Evolutionary conservation across 2,329 filamentous ascomycete species (phyloP).

Genomic region (Fusarium falciforme): DNA sequence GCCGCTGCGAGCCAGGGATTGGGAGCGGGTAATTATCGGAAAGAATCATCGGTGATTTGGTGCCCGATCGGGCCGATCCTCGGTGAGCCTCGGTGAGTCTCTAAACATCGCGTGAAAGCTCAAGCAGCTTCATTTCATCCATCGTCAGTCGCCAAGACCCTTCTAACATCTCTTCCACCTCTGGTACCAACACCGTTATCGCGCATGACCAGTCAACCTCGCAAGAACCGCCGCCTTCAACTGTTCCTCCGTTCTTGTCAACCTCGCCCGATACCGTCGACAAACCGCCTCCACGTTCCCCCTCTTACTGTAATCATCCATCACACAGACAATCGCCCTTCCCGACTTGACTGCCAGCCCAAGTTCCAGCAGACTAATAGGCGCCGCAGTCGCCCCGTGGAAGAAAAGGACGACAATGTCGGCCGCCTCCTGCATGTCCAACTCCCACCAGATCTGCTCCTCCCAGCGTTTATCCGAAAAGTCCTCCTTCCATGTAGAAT

Average conservation of each 20-base stretch:
- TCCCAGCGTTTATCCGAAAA: conserved; percentile 58
- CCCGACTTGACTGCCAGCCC: conserved; percentile 60
- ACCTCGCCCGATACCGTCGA: conserved; percentile 56
- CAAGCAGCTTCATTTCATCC: not conserved
- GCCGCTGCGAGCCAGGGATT: not conserved
- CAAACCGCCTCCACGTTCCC: conserved; percentile 72
- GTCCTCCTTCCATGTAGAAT: conserved; percentile 63
- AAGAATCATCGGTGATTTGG: not conserved
- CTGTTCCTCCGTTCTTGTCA: conserved; percentile 56
- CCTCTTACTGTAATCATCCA: conserved; percentile 64
- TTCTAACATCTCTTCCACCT: not conserved
- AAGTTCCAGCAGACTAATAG: conserved; percentile 70
- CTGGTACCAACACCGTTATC: not conserved
- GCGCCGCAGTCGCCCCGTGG: conserved; percentile 61
- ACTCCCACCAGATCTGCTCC: conserved; percentile 71
- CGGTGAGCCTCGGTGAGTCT: conserved; percentile 2
- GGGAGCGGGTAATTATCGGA: conserved; percentile 15
- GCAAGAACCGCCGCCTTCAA: conserved; percentile 51
- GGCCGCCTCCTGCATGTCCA: conserved; percentile 64
- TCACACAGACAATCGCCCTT: conserved; percentile 65
- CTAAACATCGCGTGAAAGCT: not conserved
- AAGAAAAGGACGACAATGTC: conserved; percentile 69
- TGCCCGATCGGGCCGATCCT: not conserved
- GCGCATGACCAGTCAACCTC: not conserved
- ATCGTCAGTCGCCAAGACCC: not conserved